phyloP scores from a whole-genome alignment of 1,139 yeast genomes.

The Candida frijolesensis region DNA sequence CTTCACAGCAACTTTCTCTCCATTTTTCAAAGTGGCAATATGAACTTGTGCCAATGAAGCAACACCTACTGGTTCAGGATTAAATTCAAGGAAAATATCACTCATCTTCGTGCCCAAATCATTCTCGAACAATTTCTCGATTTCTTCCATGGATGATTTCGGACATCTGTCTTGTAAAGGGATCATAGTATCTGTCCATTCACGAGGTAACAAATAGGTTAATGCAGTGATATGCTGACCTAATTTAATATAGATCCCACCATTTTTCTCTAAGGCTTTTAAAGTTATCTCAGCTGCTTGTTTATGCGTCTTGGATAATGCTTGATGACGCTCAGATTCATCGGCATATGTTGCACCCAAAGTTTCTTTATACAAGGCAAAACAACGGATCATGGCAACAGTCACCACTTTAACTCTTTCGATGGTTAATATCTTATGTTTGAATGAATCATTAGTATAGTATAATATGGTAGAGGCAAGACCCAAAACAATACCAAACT shows the following conservation, averaged over 20 bases:
- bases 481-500: constrained; percentile 34
- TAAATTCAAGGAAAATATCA: constrained; percentile 71
- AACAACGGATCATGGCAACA: constrained; percentile 63
- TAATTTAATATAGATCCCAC: constrained; percentile 89
- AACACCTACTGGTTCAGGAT: constrained; percentile 82
- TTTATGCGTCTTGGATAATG: constrained; percentile 61
- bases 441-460: constrained; percentile 35
- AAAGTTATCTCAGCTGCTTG: constrained; percentile 80
- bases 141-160: constrained; percentile 68
- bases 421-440: constrained; percentile 40
- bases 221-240: constrained; percentile 95
- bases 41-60: constrained; percentile 98
- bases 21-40: constrained; percentile 64
- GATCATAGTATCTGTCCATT: constrained; percentile 95
- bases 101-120: constrained; percentile 68
- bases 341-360: constrained; percentile 49
- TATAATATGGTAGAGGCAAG: constrained; percentile 31
- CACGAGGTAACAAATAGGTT: constrained; percentile 85
- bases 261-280: constrained; percentile 78
- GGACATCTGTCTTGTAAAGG: constrained; percentile 95
- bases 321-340: constrained; percentile 53
- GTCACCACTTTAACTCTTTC: constrained; percentile 67
- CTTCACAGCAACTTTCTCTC: constrained; percentile 86
- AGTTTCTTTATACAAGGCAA: constrained; percentile 61
- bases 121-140: constrained; percentile 59